Conservation (phyloP, 345 rosid species). For the Eucalyptus tenuipes region DNA sequence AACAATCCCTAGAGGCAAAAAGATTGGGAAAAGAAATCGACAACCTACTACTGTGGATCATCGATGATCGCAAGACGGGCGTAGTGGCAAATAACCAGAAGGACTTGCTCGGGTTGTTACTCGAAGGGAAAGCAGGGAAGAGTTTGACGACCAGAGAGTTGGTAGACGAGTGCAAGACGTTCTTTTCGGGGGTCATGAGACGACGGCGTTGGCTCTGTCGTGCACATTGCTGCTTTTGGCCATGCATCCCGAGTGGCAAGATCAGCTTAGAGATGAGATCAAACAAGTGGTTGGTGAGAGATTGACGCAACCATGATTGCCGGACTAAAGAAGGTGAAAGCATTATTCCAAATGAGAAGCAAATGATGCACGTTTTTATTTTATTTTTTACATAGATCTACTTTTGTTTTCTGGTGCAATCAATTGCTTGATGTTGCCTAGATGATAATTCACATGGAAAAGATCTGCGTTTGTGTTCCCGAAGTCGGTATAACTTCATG, state of each 20-base stretch:
- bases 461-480: neutral
- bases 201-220: constrained; percentile 70
- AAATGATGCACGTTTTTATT: neutral
- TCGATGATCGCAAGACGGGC: constrained; percentile 19
- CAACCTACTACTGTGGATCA: constrained; percentile 40
- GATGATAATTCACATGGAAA: neutral
- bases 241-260: constrained; percentile 65
- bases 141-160: constrained; percentile 41
- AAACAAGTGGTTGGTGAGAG: constrained; percentile 37
- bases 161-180: constrained; percentile 83
- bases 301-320: constrained; percentile 47
- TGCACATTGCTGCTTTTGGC: constrained; percentile 86
- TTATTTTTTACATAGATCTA: neutral
- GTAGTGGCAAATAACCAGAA: neutral
- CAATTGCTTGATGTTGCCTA: neutral
- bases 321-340: constrained; percentile 66
- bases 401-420: neutral
- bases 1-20: constrained; percentile 35
- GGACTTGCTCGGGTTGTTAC: constrained; percentile 55
- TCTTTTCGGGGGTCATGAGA: constrained; percentile 87
- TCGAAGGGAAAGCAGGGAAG: constrained; percentile 30
- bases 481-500: neutral
- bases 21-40: constrained; percentile 67
- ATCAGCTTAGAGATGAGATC: constrained; percentile 60
- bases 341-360: neutral